A percentile compares a stretch with the other conserved stretches of the same genome.
Evolutionary conservation across 2,329 filamentous ascomycete genomes (phyloP).

Genomic region (Stemphylium beticola): DNA sequence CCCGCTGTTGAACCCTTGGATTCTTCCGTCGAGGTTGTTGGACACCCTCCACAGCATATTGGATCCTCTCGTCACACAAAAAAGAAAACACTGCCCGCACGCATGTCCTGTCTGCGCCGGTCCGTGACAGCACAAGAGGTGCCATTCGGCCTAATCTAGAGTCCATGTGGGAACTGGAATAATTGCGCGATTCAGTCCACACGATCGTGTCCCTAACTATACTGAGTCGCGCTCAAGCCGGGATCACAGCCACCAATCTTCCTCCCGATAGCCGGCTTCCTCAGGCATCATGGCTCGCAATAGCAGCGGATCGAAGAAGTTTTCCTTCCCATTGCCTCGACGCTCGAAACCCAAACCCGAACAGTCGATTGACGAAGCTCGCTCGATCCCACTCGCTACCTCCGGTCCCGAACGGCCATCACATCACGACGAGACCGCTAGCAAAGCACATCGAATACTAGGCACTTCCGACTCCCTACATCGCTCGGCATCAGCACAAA

Average conservation of each 20-base stretch:
- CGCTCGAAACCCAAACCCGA: slow-evolving; percentile 32
- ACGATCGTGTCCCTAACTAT: slow-evolving; percentile 18
- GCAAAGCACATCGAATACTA: slow-evolving; percentile 48
- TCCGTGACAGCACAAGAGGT: slow-evolving; percentile 18
- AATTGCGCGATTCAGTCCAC: slow-evolving; percentile 33
- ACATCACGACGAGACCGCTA: slow-evolving; percentile 30
- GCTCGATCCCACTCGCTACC: slow-evolving; percentile 26
- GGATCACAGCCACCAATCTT: slow-evolving; percentile 19
- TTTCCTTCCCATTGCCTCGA: slow-evolving; percentile 48
- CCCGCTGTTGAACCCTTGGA: slow-evolving; percentile 24
- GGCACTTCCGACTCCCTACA: slow-evolving; percentile 43
- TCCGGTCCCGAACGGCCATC: slow-evolving; percentile 32
- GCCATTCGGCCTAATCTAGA: slow-evolving; percentile 14
- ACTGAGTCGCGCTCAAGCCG: slow-evolving; percentile 37
- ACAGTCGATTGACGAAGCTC: slow-evolving; percentile 22
- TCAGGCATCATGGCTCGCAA: slow-evolving; percentile 39
- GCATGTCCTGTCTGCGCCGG: slow-evolving; percentile 15
- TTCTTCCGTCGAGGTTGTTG: slow-evolving; percentile 10
- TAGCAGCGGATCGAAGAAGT: slow-evolving; percentile 37
- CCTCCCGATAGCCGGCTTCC: neutral
- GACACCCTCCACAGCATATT: slow-evolving; percentile 18
- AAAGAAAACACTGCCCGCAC: slow-evolving; percentile 8
- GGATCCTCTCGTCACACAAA: slow-evolving; percentile 7
- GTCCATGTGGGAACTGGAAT: slow-evolving; percentile 14
- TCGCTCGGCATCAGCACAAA: slow-evolving; percentile 31